Evolutionary conservation across 2,329 filamentous ascomycete species (phyloP).

Genomic region (Samsoniella hepiali): DNA sequence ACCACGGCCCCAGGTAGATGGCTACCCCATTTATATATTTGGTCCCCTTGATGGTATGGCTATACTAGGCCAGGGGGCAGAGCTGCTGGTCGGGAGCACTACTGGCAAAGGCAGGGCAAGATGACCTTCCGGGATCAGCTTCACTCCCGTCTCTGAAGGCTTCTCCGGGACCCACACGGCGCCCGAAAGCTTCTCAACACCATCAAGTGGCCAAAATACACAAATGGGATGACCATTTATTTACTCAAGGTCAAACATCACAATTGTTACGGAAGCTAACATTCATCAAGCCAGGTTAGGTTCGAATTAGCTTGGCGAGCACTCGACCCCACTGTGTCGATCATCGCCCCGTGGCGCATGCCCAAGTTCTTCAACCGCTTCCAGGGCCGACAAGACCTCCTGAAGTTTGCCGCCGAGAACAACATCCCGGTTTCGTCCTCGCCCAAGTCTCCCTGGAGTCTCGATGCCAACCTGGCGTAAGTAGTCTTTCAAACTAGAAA

Average conservation of each 20-base stretch:
- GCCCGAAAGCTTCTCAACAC: conserved; percentile 1
- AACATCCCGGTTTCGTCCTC: conserved; percentile 71
- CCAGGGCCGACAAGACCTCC: conserved; percentile 66
- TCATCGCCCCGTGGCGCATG: conserved; percentile 73
- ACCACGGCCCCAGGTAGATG: not conserved
- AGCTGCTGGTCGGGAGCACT: not conserved
- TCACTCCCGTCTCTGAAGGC: not conserved
- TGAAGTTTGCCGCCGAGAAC: conserved; percentile 65
- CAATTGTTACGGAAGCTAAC: conserved; percentile 6
- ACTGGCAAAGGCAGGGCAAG: not conserved
- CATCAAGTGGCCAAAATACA: conserved; percentile 15
- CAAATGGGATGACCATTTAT: conserved; percentile 4
- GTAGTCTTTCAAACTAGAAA: not conserved
- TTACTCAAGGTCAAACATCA: not conserved
- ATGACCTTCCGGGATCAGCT: not conserved
- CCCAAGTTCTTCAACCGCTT: conserved; percentile 69
- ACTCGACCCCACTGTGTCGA: conserved; percentile 60
- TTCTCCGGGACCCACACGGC: conserved; percentile 10
- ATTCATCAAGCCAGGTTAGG: conserved; percentile 32
- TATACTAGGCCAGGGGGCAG: not conserved
- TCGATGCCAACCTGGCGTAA: conserved; percentile 36
- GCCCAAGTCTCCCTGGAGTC: conserved; percentile 66
- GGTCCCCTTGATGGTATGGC: not conserved
- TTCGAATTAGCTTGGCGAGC: conserved; percentile 36
- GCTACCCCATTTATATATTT: not conserved